Conservation (phyloP, 768 basidiomycete species). For the Mycena venus region DNA sequence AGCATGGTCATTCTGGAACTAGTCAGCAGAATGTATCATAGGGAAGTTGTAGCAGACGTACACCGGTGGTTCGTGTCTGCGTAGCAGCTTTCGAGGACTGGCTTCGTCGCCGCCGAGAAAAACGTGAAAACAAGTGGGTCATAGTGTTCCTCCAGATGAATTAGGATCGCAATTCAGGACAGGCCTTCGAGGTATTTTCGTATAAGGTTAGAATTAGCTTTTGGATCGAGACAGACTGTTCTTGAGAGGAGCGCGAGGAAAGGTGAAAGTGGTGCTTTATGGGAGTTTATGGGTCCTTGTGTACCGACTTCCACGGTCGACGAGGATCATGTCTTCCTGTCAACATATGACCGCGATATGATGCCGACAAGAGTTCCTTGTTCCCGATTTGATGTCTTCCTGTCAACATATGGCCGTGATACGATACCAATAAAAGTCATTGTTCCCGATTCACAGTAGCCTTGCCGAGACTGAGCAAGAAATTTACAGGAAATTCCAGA, state of each 20-base stretch:
- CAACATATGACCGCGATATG: not conserved
- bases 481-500: too few relatives aligned
- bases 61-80: not conserved
- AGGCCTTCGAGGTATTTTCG: not conserved
- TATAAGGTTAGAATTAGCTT: not conserved
- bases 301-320: not conserved
- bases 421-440: not conserved
- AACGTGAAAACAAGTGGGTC: not conserved
- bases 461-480: too few relatives aligned
- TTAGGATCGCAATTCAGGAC: not conserved
- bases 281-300: too few relatives aligned
- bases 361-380: not conserved
- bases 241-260: not conserved
- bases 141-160: not conserved
- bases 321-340: not conserved
- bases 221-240: not conserved
- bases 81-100: not conserved
- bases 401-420: not conserved
- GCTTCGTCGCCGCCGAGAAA: not conserved
- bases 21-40: not conserved
- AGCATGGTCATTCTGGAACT: not conserved
- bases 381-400: not conserved
- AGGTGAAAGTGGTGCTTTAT: not conserved
- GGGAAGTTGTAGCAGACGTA: not conserved
- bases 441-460: not conserved